Conservation (phyloP, 306 rosid genomes). For the Erythrophleum fordii region DNA sequence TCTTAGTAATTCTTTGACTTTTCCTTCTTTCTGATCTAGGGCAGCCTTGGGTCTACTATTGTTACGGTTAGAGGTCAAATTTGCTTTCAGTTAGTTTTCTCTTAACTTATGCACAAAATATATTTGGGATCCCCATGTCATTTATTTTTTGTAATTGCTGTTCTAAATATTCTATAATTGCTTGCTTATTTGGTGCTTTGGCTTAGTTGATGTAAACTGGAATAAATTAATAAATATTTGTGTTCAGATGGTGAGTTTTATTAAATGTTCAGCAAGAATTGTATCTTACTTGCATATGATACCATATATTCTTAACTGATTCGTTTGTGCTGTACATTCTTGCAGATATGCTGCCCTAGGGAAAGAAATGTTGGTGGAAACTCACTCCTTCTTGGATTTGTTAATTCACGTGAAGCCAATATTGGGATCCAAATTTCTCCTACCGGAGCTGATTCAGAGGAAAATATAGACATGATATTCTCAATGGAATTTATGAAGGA, state of each 20-base stretch:
- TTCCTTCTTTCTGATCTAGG: background rate
- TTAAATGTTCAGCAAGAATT: constrained; percentile 5
- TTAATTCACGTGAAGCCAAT: constrained; percentile 53
- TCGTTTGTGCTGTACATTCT: constrained; percentile 38
- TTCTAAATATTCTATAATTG: background rate
- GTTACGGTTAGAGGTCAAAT: background rate
- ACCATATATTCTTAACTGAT: background rate
- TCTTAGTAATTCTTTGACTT: background rate
- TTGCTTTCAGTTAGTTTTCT: background rate
- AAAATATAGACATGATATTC: constrained; percentile 63
- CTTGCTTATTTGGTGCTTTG: background rate
- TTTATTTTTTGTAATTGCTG: background rate
- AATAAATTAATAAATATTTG: background rate
- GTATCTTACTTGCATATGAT: background rate
- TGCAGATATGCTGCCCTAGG: constrained; percentile 68
- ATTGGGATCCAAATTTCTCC: constrained; percentile 66
- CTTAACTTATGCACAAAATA: background rate
- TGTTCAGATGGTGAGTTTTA: too few relatives aligned
- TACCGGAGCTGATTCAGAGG: constrained; percentile 46
- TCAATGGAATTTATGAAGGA: constrained; percentile 60
- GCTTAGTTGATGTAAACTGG: background rate
- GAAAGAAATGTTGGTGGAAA: constrained; percentile 54
- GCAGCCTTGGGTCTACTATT: background rate
- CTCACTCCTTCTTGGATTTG: constrained; percentile 69
- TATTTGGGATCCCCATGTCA: background rate